A percentile compares a stretch with the other conserved stretches of the same genome.
phyloP scores from a whole-genome alignment of 192 early-diverging fungal genomes.

The Phlyctochytrium arcticum region DNA sequence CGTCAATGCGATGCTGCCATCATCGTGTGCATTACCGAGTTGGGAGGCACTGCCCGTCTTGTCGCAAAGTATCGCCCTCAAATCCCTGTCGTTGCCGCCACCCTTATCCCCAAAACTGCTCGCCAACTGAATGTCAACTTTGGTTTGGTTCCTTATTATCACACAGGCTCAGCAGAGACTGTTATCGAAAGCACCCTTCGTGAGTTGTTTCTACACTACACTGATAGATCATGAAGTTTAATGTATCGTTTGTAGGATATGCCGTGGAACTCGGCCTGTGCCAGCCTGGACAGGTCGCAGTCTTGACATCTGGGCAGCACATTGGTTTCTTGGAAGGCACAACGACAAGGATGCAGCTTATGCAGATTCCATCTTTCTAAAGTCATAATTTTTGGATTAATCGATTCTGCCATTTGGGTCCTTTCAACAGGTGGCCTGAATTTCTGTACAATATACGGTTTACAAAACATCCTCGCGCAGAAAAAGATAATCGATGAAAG shows the following conservation, averaged over 20 bases:
- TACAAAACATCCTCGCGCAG: no score
- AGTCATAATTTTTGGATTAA: no score
- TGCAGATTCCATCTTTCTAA: constrained; percentile 47
- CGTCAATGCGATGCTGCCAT: constrained; percentile 50
- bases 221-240: neutral
- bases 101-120: constrained; percentile 46
- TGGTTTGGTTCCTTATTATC: constrained; percentile 51
- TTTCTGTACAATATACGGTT: no score
- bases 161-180: constrained; percentile 29
- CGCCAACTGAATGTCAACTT: constrained; percentile 49
- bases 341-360: constrained; percentile 49
- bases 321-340: constrained; percentile 32
- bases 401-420: no score
- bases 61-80: constrained; percentile 57
- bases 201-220: no score
- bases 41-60: constrained; percentile 50
- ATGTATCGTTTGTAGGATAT: constrained; percentile 29
- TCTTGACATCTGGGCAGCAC: constrained; percentile 52
- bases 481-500: no score
- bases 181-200: constrained; percentile 39
- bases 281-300: constrained; percentile 54
- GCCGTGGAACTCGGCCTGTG: constrained; percentile 47
- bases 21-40: constrained; percentile 51
- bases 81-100: constrained; percentile 54
- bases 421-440: no score